These are phyloP conservation scores for Passiflora organensis DNA, from an alignment of 345 rosid species.

Conservation along the genomic window DNA sequence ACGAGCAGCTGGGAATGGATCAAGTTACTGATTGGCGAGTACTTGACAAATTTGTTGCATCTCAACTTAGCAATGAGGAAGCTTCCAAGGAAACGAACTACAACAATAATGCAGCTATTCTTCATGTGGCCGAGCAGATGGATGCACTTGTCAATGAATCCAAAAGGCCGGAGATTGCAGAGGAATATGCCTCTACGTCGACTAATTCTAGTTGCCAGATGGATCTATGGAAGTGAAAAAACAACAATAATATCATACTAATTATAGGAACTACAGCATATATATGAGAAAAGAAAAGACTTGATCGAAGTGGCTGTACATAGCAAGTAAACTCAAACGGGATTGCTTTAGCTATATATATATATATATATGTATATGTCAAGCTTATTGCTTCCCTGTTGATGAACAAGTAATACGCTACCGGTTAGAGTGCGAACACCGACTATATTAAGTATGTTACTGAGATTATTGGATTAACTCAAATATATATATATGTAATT, in stretches of 20 bases:
- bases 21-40: constrained; percentile 94
- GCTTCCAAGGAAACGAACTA: constrained; percentile 35
- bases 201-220: constrained; percentile 72
- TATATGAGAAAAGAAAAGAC: constrained; percentile 15
- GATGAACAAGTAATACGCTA: constrained; percentile 17
- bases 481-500: constrained; percentile 27
- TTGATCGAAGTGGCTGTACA: constrained; percentile 13
- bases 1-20: constrained; percentile 49
- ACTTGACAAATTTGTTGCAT: constrained; percentile 92
- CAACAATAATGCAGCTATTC: constrained; percentile 26
- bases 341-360: constrained; percentile 36
- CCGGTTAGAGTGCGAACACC: too few relatives aligned
- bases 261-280: constrained; percentile 45
- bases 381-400: constrained; percentile 22
- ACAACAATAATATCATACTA: constrained; percentile 28
- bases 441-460: constrained; percentile 20
- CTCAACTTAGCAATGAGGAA: constrained; percentile 86
- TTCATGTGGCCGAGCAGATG: constrained; percentile 43
- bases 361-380: too few relatives aligned
- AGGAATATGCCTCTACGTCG: constrained; percentile 59
- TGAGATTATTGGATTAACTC: constrained; percentile 23
- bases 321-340: constrained; percentile 37
- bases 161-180: constrained; percentile 44
- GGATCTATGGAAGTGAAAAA: constrained; percentile 82
- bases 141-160: constrained; percentile 30